Evolutionary conservation across 2,329 filamentous ascomycete species (phyloP).

Genomic region (Tolypocladium nubicola): DNA sequence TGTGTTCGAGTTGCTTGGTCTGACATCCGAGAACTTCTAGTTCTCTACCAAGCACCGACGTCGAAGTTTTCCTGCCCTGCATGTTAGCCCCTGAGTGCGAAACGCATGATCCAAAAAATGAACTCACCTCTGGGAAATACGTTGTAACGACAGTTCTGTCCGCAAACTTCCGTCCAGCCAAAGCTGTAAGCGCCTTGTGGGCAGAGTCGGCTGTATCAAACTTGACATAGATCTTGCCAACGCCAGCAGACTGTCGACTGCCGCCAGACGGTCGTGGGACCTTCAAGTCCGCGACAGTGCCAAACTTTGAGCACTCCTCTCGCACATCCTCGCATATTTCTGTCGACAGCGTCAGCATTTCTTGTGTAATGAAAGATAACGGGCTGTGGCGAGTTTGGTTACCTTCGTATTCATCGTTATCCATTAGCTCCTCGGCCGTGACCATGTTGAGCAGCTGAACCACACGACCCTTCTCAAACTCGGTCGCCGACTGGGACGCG

Average conservation of each 20-base stretch:
- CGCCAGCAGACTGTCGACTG: constrained; percentile 73
- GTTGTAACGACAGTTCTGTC: constrained; percentile 94
- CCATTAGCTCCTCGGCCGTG: constrained; percentile 85
- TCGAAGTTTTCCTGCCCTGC: constrained; percentile 79
- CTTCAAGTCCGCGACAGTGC: constrained; percentile 77
- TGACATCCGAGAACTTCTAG: not conserved
- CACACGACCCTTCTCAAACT: constrained; percentile 72
- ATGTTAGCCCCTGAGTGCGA: constrained; percentile 17
- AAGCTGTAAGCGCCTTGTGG: constrained; percentile 73
- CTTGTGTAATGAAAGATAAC: not conserved
- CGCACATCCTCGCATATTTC: constrained; percentile 94
- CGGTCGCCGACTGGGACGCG: constrained; percentile 73
- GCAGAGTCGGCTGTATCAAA: constrained; percentile 71
- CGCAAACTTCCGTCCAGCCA: constrained; percentile 92
- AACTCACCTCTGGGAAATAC: constrained; percentile 79
- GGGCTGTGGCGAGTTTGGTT: constrained; percentile 15
- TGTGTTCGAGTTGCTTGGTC: not conserved
- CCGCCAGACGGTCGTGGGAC: constrained; percentile 79
- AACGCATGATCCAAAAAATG: not conserved
- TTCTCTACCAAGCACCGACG: constrained; percentile 67
- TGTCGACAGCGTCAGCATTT: constrained; percentile 24
- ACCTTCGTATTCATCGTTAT: constrained; percentile 94
- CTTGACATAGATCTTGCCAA: constrained; percentile 97
- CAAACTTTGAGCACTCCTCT: constrained; percentile 90
- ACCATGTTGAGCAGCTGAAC: constrained; percentile 97